Evolutionary conservation across 495 filamentous ascomycete genomes (phyloP).

Genomic region (Neurospora sp.): DNA sequence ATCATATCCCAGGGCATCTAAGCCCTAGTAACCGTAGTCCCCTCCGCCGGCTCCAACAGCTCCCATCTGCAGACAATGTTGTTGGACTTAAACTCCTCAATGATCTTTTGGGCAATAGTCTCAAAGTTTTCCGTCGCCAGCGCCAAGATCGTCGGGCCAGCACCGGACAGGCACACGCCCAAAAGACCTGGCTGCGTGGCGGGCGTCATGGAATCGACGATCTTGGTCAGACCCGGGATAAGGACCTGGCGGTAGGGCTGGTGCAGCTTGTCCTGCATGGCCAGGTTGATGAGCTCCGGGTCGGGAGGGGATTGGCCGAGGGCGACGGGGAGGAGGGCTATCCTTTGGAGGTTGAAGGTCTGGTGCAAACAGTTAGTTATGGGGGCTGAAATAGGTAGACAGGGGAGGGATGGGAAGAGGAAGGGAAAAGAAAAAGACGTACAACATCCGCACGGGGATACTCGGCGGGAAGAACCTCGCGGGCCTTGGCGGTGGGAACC

Average conservation of each 20-base stretch:
- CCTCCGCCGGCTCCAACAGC: conserved; percentile 78
- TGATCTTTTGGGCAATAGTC: conserved; percentile 67
- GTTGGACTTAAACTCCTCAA: conserved; percentile 48
- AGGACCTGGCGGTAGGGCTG: conserved; percentile 85
- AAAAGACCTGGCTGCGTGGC: conserved; percentile 75
- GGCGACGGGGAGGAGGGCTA: conserved; percentile 76
- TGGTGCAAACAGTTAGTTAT: conserved; percentile 16
- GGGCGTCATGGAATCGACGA: conserved; percentile 77
- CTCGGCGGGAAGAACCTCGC: conserved; percentile 64
- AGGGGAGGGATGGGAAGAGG: neutral
- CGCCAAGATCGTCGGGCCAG: conserved; percentile 88
- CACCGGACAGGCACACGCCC: conserved; percentile 87
- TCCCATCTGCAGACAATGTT: conserved; percentile 76
- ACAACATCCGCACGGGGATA: conserved; percentile 76
- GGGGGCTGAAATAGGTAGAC: neutral
- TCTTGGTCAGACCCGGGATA: conserved; percentile 84
- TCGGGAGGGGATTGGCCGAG: conserved; percentile 84
- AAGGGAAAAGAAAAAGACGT: conserved; percentile 18
- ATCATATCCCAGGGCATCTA: neutral
- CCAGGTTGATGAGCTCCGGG: conserved; percentile 82
- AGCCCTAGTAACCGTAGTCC: conserved; percentile 50
- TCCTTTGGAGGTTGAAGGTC: conserved; percentile 90
- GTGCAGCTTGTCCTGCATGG: conserved; percentile 96
- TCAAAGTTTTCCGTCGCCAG: conserved; percentile 82
- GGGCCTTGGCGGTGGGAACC: conserved; percentile 78